Percentiles rank a stretch among this genome's conserved stretches.
These are phyloP conservation scores for Pyracantha coccinea DNA, from an alignment of 331 rosid species.

Conservation along the genomic window DNA sequence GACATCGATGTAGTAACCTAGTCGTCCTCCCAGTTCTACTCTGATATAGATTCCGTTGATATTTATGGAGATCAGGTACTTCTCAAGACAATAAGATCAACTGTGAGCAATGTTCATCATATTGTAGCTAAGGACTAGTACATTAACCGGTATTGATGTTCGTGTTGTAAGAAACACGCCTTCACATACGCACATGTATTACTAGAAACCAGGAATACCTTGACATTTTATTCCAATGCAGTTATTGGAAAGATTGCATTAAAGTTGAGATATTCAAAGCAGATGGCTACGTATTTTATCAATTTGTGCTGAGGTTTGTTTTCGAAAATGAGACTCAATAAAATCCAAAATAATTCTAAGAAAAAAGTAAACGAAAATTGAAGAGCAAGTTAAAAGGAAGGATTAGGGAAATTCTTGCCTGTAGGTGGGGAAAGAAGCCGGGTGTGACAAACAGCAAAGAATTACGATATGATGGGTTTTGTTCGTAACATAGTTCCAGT, in stretches of 20 bases:
- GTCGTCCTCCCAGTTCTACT: constrained; percentile 84
- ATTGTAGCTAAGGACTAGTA: neutral
- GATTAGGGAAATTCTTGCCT: constrained; percentile 41
- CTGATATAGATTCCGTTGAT: constrained; percentile 80
- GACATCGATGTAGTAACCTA: constrained; percentile 57
- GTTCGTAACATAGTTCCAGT: constrained; percentile 44
- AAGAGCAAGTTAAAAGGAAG: neutral
- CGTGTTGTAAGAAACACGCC: neutral
- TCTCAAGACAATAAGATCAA: constrained; percentile 54
- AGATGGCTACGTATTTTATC: neutral
- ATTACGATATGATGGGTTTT: constrained; percentile 41
- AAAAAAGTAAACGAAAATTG: neutral
- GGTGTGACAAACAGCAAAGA: constrained; percentile 69
- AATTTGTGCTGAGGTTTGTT: neutral
- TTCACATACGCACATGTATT: neutral
- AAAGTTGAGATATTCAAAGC: neutral
- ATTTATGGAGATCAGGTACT: constrained; percentile 68
- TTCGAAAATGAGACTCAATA: neutral
- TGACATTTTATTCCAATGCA: neutral
- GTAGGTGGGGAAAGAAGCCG: constrained; percentile 89
- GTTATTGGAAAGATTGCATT: neutral
- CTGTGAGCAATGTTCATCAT: neutral
- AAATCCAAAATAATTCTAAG: neutral
- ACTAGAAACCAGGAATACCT: neutral
- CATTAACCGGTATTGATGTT: neutral